Evolutionary conservation across 768 basidiomycete species (phyloP).

Genomic region (Podaxis sp.): DNA sequence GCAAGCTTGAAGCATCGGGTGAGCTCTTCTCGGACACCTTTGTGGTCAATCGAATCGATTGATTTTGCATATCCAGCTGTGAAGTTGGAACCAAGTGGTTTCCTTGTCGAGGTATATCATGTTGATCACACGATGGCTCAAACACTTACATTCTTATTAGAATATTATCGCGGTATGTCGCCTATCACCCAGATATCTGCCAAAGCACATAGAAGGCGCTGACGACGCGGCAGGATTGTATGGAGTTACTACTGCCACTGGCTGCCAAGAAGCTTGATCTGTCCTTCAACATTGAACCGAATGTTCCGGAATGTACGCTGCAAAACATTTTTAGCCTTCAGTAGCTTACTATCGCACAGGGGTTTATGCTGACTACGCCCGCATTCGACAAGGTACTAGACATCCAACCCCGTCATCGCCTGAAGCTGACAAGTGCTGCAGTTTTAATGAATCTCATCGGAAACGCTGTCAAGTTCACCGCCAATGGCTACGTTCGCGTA

Average conservation of each 20-base stretch:
- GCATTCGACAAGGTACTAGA: constrained; percentile 61
- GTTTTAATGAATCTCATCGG: constrained; percentile 77
- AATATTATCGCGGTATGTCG: constrained; percentile 59
- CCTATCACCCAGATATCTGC: neutral
- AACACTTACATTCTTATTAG: constrained; percentile 20
- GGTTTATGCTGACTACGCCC: constrained; percentile 71
- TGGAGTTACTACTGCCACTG: constrained; percentile 73
- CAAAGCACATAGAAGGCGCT: neutral
- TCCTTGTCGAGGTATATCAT: constrained; percentile 51
- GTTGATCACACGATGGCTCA: neutral
- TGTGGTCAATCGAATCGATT: too few species aligned
- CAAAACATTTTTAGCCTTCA: neutral
- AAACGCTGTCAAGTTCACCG: constrained; percentile 74
- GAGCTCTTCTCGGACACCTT: constrained; percentile 3
- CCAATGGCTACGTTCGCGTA: constrained; percentile 57
- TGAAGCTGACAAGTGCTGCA: constrained; percentile 18
- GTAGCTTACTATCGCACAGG: constrained; percentile 26
- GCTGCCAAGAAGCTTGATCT: constrained; percentile 71
- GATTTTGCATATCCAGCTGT: constrained; percentile 36
- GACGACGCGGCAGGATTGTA: constrained; percentile 50
- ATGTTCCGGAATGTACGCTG: constrained; percentile 58
- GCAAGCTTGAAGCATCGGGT: constrained; percentile 76
- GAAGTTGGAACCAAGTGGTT: constrained; percentile 64
- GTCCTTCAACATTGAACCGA: constrained; percentile 64
- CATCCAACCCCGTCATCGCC: neutral